These are phyloP conservation scores for Stylosanthes scabra DNA, from an alignment of 331 rosid species.

Conservation along the genomic window DNA sequence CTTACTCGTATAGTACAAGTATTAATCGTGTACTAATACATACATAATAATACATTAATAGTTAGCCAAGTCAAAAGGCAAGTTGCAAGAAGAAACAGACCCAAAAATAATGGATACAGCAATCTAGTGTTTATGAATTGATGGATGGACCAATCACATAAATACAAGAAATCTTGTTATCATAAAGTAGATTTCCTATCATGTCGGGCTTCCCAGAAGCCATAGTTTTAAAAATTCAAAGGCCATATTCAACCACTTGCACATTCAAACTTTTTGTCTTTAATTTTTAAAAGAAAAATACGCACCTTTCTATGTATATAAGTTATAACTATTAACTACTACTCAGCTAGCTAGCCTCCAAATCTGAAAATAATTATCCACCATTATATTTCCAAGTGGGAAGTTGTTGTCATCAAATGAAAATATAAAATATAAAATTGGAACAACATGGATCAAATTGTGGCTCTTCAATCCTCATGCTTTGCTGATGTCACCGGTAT, in stretches of 20 bases:
- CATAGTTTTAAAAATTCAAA: constrained; percentile 21
- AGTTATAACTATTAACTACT: no score
- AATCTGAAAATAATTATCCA: constrained; percentile 21
- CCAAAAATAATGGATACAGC: neutral
- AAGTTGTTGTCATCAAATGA: constrained; percentile 22
- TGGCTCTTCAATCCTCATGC: constrained; percentile 13
- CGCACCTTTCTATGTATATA: neutral
- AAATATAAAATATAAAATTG: neutral
- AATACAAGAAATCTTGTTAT: constrained; percentile 8
- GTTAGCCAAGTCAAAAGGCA: constrained; percentile 38
- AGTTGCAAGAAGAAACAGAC: constrained; percentile 29
- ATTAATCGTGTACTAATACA: neutral
- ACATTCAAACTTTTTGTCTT: constrained; percentile 13
- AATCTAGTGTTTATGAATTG: constrained; percentile 28
- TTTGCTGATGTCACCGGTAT: constrained; percentile 21
- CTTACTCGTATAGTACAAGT: neutral
- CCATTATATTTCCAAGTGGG: constrained; percentile 33
- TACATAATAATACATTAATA: neutral
- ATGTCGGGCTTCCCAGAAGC: constrained; percentile 31
- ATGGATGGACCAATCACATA: constrained; percentile 33
- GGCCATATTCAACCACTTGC: constrained; percentile 43
- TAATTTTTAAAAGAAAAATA: neutral
- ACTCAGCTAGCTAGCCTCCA: constrained; percentile 37
- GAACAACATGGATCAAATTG: constrained; percentile 32
- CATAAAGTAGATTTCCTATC: constrained; percentile 34